Evolutionary conservation across 257 asterid species (phyloP).

Genomic region (Nicotiana attenuata): DNA sequence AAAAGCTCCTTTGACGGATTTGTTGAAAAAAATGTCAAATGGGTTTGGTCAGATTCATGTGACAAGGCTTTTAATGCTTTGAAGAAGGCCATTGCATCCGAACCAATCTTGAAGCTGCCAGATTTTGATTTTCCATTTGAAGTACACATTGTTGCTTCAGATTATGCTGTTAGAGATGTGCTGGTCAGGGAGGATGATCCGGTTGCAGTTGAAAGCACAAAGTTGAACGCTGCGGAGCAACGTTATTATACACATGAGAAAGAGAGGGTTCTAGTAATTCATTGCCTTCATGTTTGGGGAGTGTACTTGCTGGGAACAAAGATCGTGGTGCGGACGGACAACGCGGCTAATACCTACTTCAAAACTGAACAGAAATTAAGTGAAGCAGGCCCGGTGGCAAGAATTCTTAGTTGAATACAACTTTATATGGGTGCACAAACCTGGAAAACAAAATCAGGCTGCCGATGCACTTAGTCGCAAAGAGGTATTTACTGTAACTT

Average conservation of each 20-base stretch:
- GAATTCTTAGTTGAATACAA: no score
- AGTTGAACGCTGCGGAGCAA: not conserved
- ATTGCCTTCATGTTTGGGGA: no score
- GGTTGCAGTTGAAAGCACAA: not conserved
- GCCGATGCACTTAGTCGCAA: no score
- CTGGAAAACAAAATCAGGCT: no score
- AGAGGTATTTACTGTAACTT: no score
- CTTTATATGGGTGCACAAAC: no score
- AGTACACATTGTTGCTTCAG: not conserved
- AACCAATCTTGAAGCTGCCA: not conserved
- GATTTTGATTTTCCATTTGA: not conserved
- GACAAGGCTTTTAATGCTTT: not conserved
- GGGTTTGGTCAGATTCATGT: not conserved
- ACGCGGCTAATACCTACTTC: no score
- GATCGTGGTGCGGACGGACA: no score
- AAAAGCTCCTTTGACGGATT: not conserved
- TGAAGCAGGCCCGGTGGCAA: no score
- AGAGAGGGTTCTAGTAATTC: not conserved
- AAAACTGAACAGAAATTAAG: no score
- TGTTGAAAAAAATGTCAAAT: not conserved
- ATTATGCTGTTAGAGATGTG: not conserved
- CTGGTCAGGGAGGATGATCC: not conserved
- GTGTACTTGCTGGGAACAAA: no score
- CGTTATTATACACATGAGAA: not conserved
- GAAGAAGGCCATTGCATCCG: not conserved